These are phyloP conservation scores for Gnomoniopsis sp. DNA, from an alignment of 2,329 filamentous ascomycete species.

Conservation along the genomic window DNA sequence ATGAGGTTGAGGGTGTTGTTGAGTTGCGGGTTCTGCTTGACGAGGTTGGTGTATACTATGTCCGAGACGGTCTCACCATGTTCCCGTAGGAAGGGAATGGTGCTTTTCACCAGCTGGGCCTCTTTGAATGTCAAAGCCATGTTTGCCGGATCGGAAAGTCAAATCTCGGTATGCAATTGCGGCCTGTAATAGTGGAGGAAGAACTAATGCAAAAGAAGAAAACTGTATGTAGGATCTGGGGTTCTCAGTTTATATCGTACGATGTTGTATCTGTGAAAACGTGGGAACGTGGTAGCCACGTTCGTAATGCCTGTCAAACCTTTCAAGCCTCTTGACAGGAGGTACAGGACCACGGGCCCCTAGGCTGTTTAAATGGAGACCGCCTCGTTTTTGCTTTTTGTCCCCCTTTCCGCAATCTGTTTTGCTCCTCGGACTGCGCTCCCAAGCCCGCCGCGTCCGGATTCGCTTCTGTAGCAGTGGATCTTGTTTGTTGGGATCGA, in stretches of 20 bases:
- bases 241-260: constrained; percentile 8
- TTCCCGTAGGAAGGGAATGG: constrained; percentile 61
- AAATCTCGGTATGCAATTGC: neutral
- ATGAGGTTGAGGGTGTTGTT: constrained; percentile 64
- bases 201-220: constrained; percentile 2
- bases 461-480: neutral
- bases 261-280: constrained; percentile 1
- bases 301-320: constrained; percentile 14
- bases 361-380: neutral
- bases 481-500: neutral
- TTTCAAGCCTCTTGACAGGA: neutral
- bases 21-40: constrained; percentile 58
- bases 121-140: constrained; percentile 43
- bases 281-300: constrained; percentile 13
- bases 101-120: constrained; percentile 61
- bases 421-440: neutral
- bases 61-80: constrained; percentile 65
- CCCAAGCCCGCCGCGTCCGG: neutral
- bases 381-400: neutral
- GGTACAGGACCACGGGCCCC: neutral
- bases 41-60: constrained; percentile 64
- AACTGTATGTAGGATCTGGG: neutral
- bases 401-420: neutral
- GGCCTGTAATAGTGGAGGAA: neutral
- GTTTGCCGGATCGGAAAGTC: neutral